Evolutionary conservation across 2,329 filamentous ascomycete genomes (phyloP), one percentile per base, ranked within the genome.

Genomic region (Aspergillus terreus): DNA sequence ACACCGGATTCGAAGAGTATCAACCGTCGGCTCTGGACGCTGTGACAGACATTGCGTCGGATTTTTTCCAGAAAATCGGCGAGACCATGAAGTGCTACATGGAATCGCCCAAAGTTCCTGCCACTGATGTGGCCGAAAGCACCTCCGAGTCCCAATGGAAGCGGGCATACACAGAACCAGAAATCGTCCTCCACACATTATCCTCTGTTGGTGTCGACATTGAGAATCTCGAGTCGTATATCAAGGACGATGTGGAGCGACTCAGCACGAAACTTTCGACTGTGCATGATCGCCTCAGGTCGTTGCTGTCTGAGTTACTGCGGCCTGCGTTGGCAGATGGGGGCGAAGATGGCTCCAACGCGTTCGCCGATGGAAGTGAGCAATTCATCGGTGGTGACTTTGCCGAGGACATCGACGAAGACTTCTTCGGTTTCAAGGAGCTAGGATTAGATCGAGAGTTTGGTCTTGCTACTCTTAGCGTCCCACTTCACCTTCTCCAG

Each of bases 391-490:
- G 89, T 43, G 94, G 94, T 55, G 94, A 99, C 71, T 99, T 99
- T 69, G 94, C 94, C 0, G 94, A 96, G 68, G 94, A 99, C 62
- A 87, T 99, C 11, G 92, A 92, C 55, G 94, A 99, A 76, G 94
- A 99, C 74, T 99, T 96, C 81, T 99, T 99, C 65, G 94, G 94
- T 25, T 97, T 99, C 82, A 92, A 91, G 67, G 92, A 95, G 54
- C 82, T 99, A 43, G 94, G 94, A 41, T 81, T 99, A 52, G 91
- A 96, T 64, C 87, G 85, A 61, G 94, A 99, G 68, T 87, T 97
- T 67, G 92, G 92, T 15, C 80, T 94, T 55, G 86, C 92, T 30
- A 88, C 88, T 59, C 82, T 97, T 55, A 92, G 89, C 48, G 94
- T 99, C 33, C 94, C 95, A 21, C 80, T 99, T 52, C 94, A 99